Evolutionary conservation across 2,329 filamentous ascomycete species (phyloP), one percentile per base, ranked within the genome.

Genomic region (Ophiostoma fasciatum): DNA sequence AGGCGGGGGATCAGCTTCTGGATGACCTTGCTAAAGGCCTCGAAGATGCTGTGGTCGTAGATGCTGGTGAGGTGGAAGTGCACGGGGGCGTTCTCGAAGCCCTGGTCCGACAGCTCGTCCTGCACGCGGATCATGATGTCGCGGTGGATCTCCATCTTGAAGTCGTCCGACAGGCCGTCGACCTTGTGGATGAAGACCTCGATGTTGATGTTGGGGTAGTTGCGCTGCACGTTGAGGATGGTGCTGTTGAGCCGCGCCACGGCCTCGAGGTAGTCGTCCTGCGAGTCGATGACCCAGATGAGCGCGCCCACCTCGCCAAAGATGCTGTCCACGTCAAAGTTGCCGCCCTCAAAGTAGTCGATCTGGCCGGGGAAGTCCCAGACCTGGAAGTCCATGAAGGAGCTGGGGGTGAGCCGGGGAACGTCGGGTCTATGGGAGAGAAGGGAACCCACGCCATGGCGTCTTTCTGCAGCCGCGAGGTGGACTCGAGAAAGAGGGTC

Each of bases 181-280:
- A 94, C 88, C 57, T 98, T 98, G 68, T 98, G 90, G 49, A 98
- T 93, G 58, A 98, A 96, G 34, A 98, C 88, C 54, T 96, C 88
- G 46, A 98, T 82, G 57, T 94, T 94, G 60, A 96, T 90, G 52
- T 83, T 79, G 3, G 88, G 87, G 52, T 93, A 94, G 42, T 74
- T 76, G 46, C 84, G 76, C 53, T 94, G 83, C 2, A 98, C 73
- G 45, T 84, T 82, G 39, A 94, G 66, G 43, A 96, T 93, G 7
- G 87, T 94, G 37, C 75, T 68, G 57, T 94, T 93, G 20, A 98
- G 72, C 8, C 83, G 78, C 36, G 75, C 74, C 32, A 98, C 82
- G 14, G 87, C 82, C 55, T 94, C 85, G 37, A 94, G 73, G 53
- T 96, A 98, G 56, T 98, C 90, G 53, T 98, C 90, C 58, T 98